phyloP scores from a whole-genome alignment of 2,329 filamentous ascomycete genomes.

The Hypoxylon sp. region DNA sequence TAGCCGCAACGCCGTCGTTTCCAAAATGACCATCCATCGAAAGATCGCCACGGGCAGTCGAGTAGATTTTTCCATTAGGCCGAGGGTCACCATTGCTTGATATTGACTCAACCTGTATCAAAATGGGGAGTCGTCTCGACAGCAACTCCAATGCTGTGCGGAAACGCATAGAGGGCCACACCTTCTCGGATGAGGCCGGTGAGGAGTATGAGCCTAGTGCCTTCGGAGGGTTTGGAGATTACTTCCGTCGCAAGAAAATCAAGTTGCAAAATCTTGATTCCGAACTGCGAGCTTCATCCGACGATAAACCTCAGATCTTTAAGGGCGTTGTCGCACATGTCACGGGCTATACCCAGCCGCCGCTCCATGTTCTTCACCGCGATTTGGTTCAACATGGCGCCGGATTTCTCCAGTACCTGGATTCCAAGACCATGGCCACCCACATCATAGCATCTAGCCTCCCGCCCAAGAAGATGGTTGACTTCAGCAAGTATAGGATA shows the following conservation, averaged over 20 bases:
- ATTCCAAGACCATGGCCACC: constrained; percentile 94
- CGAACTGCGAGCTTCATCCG: constrained; percentile 78
- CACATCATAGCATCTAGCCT: constrained; percentile 94
- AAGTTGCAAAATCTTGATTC: constrained; percentile 96
- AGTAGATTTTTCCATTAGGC: constrained; percentile 25
- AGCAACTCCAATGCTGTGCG: constrained; percentile 74
- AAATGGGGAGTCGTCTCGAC: constrained; percentile 73
- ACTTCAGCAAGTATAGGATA: constrained; percentile 89
- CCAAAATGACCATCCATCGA: constrained; percentile 44
- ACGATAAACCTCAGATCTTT: constrained; percentile 86
- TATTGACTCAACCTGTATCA: constrained; percentile 33
- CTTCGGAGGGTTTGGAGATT: constrained; percentile 92
- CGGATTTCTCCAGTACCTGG: constrained; percentile 93
- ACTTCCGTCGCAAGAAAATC: constrained; percentile 95
- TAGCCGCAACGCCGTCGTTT: constrained; percentile 6
- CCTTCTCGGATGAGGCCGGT: constrained; percentile 84
- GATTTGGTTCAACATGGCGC: constrained; percentile 95
- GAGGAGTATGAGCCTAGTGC: constrained; percentile 91
- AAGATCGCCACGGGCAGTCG: constrained; percentile 39
- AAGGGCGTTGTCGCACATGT: constrained; percentile 91
- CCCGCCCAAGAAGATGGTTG: constrained; percentile 92
- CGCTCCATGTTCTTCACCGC: constrained; percentile 86
- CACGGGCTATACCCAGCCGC: constrained; percentile 96
- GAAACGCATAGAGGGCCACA: constrained; percentile 75
- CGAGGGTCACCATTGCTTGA: constrained; percentile 9